These are phyloP conservation scores for Furculomyces boomerangus DNA, from an alignment of 371 early-diverging fungal genomes.

Conservation along the genomic window DNA sequence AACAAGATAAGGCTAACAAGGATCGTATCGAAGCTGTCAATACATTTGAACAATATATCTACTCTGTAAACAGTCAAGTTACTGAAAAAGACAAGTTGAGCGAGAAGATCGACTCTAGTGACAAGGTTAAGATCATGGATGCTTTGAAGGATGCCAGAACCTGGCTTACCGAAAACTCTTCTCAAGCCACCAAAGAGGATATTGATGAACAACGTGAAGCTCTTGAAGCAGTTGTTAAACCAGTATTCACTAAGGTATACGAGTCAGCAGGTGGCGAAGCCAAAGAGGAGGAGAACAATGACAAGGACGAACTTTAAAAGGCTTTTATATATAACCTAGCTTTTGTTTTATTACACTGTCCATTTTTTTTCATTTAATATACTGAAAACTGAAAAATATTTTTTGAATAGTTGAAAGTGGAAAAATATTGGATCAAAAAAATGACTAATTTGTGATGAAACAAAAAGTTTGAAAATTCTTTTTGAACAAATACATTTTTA, in stretches of 20 bases:
- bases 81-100: conserved; percentile 71
- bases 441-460: too few species aligned
- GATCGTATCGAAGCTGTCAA: conserved; percentile 80
- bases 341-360: too few species aligned
- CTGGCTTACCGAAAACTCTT: conserved; percentile 74
- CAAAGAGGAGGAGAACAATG: conserved; percentile 14
- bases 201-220: conserved; percentile 87
- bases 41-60: conserved; percentile 81
- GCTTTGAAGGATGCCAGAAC: conserved; percentile 72
- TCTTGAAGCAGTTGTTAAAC: conserved; percentile 84
- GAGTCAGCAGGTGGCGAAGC: conserved; percentile 28
- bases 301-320: conserved; percentile 26
- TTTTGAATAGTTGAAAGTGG: too few species aligned
- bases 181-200: conserved; percentile 78
- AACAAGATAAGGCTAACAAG: conserved; percentile 75
- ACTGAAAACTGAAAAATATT: too few species aligned
- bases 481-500: too few species aligned
- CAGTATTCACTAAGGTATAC: conserved; percentile 84
- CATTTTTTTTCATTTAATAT: too few species aligned
- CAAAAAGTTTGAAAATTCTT: too few species aligned
- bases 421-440: too few species aligned
- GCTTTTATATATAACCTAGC: too few species aligned
- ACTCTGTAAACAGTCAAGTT: conserved; percentile 40
- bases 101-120: conserved; percentile 57
- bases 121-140: conserved; percentile 62